Conservation (phyloP, 1,284 basidiomycete species). For the Erythrobasidium hasegawianum region DNA sequence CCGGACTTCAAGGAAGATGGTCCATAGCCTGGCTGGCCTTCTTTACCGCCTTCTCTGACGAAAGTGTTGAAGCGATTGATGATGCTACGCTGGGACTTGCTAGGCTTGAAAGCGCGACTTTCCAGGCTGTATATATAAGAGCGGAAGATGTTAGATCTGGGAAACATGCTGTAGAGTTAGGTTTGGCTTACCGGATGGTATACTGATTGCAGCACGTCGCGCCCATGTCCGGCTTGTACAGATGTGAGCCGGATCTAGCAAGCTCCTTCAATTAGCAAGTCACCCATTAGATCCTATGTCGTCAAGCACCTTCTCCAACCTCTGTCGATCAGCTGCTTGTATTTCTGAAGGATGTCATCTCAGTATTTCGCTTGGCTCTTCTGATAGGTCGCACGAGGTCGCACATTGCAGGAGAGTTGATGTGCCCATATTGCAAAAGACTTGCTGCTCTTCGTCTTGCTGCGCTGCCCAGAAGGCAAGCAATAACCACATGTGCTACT, state of each 20-base stretch:
- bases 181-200: conserved; percentile 68
- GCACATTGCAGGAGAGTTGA: conserved; percentile 29
- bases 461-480: conserved; percentile 23
- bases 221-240: conserved; percentile 74
- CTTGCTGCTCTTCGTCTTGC: conserved; percentile 15
- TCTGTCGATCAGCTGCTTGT: conserved; percentile 65
- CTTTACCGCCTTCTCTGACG: conserved; percentile 56
- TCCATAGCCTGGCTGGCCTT: conserved; percentile 45
- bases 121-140: conserved; percentile 66
- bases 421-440: conserved; percentile 37
- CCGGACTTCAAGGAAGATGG: conserved; percentile 18
- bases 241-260: conserved; percentile 34
- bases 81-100: conserved; percentile 73
- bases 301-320: conserved; percentile 72
- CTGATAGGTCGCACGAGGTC: neutral
- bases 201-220: conserved; percentile 87
- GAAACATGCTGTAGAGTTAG: too few relatives aligned
- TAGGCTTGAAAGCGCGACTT: conserved; percentile 64
- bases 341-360: conserved; percentile 48
- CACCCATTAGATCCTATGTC: conserved; percentile 51
- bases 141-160: too few relatives aligned
- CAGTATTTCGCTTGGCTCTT: neutral
- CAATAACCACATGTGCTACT: conserved; percentile 37
- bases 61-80: conserved; percentile 69
- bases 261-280: neutral